A percentile compares a stretch with the other conserved stretches of the same genome.
Evolutionary conservation across 257 asterid species (phyloP).

Genomic region (Fraxinus excelsior): DNA sequence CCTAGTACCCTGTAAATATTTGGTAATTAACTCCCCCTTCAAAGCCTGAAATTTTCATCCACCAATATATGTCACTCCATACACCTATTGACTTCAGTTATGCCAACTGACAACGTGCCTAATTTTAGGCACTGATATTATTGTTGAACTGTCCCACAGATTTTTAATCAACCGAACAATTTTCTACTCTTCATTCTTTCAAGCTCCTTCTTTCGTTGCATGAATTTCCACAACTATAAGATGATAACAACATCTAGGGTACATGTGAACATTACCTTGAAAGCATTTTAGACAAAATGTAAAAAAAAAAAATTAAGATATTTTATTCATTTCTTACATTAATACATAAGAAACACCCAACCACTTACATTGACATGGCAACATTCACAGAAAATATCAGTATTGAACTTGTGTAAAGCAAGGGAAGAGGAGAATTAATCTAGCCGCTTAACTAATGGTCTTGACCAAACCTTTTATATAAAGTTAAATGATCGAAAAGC

Average conservation of each 20-base stretch:
- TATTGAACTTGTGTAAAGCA: neutral
- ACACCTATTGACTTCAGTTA: neutral
- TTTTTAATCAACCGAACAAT: neutral
- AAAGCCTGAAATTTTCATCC: slow-evolving; percentile 13
- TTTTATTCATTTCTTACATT: neutral
- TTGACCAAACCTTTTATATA: neutral
- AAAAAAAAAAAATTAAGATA: no score
- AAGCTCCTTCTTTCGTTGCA: slow-evolving; percentile 5
- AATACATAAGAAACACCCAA: neutral
- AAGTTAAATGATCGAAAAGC: slow-evolving; percentile 26
- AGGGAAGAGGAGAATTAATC: neutral
- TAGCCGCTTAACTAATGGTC: neutral
- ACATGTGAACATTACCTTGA: neutral
- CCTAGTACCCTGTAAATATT: neutral
- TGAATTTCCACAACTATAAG: neutral
- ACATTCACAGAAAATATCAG: neutral
- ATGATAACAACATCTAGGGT: neutral
- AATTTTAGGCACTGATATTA: slow-evolving; percentile 9
- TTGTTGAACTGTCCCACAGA: neutral
- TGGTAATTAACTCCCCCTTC: slow-evolving; percentile 3
- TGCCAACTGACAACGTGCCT: neutral
- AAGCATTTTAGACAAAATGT: neutral
- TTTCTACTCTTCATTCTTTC: slow-evolving; percentile 5
- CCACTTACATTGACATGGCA: neutral
- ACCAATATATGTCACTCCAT: neutral